Evolutionary conservation across 1,284 basidiomycete genomes (phyloP).

Genomic region (Boletus coffeatus): DNA sequence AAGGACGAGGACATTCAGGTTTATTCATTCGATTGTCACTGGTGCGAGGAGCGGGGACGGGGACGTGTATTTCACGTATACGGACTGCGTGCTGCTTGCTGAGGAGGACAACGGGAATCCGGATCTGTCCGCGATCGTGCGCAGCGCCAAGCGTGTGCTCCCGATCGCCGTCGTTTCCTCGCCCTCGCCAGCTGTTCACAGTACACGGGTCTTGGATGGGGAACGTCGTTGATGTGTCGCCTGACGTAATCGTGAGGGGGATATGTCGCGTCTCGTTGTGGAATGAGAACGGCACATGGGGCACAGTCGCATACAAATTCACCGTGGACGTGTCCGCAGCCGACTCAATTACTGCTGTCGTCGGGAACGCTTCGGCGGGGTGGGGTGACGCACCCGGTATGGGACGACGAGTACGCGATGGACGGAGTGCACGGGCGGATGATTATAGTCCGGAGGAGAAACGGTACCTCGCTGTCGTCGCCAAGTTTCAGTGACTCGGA

Average conservation of each 20-base stretch:
- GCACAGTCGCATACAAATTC: constrained; percentile 10
- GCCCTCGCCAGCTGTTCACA: constrained; percentile 13
- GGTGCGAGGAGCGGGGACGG: background rate
- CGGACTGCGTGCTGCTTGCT: background rate
- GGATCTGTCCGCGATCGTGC: constrained; percentile 2
- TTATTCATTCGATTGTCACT: background rate
- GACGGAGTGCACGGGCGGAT: constrained; percentile 14
- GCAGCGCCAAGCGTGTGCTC: constrained; percentile 5
- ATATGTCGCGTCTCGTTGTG: background rate
- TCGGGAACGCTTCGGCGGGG: constrained; percentile 1
- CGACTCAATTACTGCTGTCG: background rate
- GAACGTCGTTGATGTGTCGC: constrained; percentile 17
- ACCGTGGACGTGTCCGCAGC: constrained; percentile 16
- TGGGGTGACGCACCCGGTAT: too few relatives aligned
- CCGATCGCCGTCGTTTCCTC: constrained; percentile 9
- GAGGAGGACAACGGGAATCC: background rate
- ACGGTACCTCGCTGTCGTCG: too few relatives aligned
- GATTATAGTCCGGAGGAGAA: too few relatives aligned
- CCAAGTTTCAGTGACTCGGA: too few relatives aligned
- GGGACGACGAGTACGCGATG: constrained; percentile 7
- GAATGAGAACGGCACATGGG: background rate
- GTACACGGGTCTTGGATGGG: constrained; percentile 11
- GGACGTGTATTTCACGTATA: background rate
- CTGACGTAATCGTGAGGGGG: constrained; percentile 1
- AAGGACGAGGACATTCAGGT: background rate